Conservation (phyloP, 2,329 filamentous ascomycete genomes). For the Penicillium sp. region DNA sequence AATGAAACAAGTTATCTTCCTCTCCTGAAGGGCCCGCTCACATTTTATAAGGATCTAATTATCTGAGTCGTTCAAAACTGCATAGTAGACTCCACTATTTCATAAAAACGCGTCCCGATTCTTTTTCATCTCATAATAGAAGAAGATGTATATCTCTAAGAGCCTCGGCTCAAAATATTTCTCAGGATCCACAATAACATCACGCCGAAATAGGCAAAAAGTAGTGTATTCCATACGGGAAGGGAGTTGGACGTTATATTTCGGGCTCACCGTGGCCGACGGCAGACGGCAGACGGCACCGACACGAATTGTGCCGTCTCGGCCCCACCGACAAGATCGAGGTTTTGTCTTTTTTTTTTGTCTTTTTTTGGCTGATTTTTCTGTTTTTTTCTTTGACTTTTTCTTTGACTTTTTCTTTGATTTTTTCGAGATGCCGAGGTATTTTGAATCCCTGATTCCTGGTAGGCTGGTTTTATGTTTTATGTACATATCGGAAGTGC, state of each 20-base stretch:
- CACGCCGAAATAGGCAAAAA: neutral
- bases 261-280: neutral
- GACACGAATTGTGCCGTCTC: neutral
- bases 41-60: conserved; percentile 11
- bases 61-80: conserved; percentile 3
- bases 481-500: neutral
- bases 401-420: neutral
- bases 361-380: too few relatives aligned
- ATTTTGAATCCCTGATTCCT: neutral
- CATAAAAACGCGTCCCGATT: neutral
- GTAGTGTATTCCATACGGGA: too few relatives aligned
- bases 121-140: neutral
- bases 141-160: neutral
- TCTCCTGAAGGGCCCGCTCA: neutral
- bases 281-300: neutral
- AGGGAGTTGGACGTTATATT: neutral
- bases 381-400: too few relatives aligned
- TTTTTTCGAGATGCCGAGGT: neutral
- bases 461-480: neutral
- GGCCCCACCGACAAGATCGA: neutral
- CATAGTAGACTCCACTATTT: conserved; percentile 1
- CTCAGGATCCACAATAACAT: neutral
- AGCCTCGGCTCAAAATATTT: conserved; percentile 13
- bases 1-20: neutral
- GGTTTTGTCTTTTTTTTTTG: too few relatives aligned